These are phyloP conservation scores for Candida oleophila DNA, from an alignment of 805 yeast species.

Conservation along the genomic window DNA sequence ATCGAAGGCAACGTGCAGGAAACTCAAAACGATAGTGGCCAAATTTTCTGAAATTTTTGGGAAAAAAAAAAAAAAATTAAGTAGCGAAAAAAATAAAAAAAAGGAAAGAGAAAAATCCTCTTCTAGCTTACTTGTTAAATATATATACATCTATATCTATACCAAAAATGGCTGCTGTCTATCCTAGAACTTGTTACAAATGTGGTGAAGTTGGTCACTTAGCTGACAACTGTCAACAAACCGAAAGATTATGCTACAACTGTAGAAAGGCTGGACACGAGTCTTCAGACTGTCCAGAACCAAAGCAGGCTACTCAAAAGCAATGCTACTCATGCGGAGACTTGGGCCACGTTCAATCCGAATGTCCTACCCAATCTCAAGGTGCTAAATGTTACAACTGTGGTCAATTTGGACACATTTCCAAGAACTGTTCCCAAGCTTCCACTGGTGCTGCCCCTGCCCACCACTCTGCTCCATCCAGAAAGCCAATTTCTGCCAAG, in stretches of 20 bases:
- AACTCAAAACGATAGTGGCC: background rate
- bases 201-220: conserved; percentile 92
- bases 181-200: conserved; percentile 82
- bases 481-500: conserved; percentile 15
- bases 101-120: background rate
- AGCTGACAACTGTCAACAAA: conserved; percentile 83
- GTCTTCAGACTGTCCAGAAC: conserved; percentile 84
- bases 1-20: background rate
- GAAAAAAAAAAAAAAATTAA: too few species aligned
- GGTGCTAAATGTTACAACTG: conserved; percentile 71
- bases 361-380: conserved; percentile 69
- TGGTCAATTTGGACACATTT: conserved; percentile 69
- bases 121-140: background rate
- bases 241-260: conserved; percentile 88
- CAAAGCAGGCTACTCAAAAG: conserved; percentile 80
- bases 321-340: conserved; percentile 94
- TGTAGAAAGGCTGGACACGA: conserved; percentile 89
- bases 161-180: conserved; percentile 37
- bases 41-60: too few species aligned
- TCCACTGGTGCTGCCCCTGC: conserved; percentile 18
- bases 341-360: conserved; percentile 84
- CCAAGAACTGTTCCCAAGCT: conserved; percentile 67
- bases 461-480: conserved; percentile 7
- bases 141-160: background rate
- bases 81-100: background rate